A percentile compares a stretch with the other conserved stretches of the same genome.
These are phyloP conservation scores for Zygosaccharomyces sapae DNA, from an alignment of 1,139 yeast genomes.

Conservation along the genomic window DNA sequence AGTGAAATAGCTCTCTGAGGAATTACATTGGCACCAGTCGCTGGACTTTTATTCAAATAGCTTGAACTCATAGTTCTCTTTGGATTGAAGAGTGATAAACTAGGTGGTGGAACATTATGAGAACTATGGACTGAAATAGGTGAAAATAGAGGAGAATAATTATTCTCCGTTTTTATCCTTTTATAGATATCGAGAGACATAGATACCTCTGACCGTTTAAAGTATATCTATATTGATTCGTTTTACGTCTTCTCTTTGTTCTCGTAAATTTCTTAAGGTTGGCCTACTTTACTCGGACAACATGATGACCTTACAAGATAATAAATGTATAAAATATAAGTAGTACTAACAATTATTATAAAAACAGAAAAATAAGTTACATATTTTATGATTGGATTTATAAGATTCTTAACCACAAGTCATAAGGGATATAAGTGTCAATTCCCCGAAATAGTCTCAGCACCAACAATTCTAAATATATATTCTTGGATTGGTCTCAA, in stretches of 20 bases:
- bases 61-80: conserved; percentile 17
- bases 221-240: conserved; percentile 6
- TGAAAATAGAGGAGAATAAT: conserved; percentile 18
- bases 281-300: too few relatives aligned
- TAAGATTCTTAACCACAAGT: too few relatives aligned
- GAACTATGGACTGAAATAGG: conserved; percentile 20
- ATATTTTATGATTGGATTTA: too few relatives aligned
- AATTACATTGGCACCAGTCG: background rate
- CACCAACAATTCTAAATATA: conserved; percentile 36
- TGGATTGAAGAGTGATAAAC: conserved; percentile 18
- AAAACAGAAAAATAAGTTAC: too few relatives aligned
- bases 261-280: background rate
- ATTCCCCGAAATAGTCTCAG: conserved; percentile 7
- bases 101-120: conserved; percentile 10
- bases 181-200: conserved; percentile 20
- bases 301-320: too few relatives aligned
- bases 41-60: conserved; percentile 2
- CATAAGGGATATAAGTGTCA: background rate
- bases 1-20: conserved; percentile 3
- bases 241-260: background rate
- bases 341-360: too few relatives aligned
- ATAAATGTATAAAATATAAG: too few relatives aligned
- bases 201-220: conserved; percentile 5
- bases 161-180: conserved; percentile 16
- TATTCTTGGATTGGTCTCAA: conserved; percentile 31